Percentiles rank a stretch among this genome's conserved stretches.
Conservation (phyloP, 2,329 filamentous ascomycete genomes). For the Aspergillus intermedius region DNA sequence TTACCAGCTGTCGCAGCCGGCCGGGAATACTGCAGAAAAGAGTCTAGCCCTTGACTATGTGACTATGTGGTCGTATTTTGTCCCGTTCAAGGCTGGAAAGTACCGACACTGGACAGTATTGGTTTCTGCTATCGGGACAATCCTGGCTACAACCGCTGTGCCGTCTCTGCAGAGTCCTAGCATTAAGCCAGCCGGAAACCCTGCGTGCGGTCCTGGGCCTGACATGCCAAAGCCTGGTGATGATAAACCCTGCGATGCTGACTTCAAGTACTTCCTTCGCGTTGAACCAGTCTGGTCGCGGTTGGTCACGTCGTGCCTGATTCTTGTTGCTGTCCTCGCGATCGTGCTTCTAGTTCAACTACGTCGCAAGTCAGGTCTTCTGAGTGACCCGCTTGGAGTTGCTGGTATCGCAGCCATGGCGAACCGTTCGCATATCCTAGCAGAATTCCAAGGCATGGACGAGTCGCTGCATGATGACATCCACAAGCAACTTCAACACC, state of each 20-base stretch:
- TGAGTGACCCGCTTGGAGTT: conserved; percentile 45
- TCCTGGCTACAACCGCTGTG: conserved; percentile 40
- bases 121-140: conserved; percentile 39
- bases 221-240: conserved; percentile 1
- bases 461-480: conserved; percentile 38
- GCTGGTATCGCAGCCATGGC: conserved; percentile 47
- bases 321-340: conserved; percentile 38
- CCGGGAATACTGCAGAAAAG: conserved; percentile 24
- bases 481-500: conserved; percentile 40
- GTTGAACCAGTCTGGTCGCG: conserved; percentile 42
- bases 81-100: conserved; percentile 40
- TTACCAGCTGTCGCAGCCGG: conserved; percentile 35
- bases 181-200: conserved; percentile 32
- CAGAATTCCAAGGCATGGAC: conserved; percentile 44
- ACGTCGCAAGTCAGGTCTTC: conserved; percentile 42
- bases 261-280: conserved; percentile 34
- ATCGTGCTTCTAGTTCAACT: conserved; percentile 39
- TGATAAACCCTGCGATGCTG: conserved; percentile 19
- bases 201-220: conserved; percentile 15
- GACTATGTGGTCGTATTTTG: conserved; percentile 42
- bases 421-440: conserved; percentile 44
- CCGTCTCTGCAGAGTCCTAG: conserved; percentile 44
- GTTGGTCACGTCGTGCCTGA: conserved; percentile 33
- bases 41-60: conserved; percentile 47
- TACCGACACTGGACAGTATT: conserved; percentile 45